phyloP scores from a whole-genome alignment of 345 rosid genomes.

The Passiflora organensis region DNA sequence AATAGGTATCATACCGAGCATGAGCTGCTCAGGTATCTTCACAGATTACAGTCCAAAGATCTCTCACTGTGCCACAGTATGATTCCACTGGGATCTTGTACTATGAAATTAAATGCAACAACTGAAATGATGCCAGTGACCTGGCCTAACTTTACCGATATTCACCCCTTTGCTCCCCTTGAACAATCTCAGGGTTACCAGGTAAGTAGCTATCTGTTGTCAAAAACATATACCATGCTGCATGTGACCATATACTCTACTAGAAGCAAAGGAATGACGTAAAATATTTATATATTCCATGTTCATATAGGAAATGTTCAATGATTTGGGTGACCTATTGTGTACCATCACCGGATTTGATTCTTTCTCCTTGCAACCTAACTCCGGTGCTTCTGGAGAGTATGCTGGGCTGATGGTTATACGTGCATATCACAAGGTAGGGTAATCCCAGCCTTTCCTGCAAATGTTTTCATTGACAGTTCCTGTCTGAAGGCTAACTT shows the following conservation, averaged over 20 bases:
- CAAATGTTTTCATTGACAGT: background rate
- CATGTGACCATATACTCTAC: too few relatives aligned
- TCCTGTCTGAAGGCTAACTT: background rate
- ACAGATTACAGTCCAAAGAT: constrained; percentile 78
- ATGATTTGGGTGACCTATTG: constrained; percentile 70
- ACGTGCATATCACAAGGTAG: constrained; percentile 92
- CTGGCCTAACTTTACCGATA: constrained; percentile 77
- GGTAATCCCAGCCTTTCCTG: background rate
- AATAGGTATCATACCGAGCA: constrained; percentile 90
- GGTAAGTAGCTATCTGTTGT: constrained; percentile 35
- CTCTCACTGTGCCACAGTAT: constrained; percentile 97
- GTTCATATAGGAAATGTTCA: constrained; percentile 81
- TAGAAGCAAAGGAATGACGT: too few relatives aligned
- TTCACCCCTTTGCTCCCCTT: constrained; percentile 85
- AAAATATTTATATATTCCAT: constrained; percentile 11
- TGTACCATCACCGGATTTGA: constrained; percentile 94
- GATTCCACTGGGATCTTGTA: constrained; percentile 99
- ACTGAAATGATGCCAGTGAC: constrained; percentile 98
- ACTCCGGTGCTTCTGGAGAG: constrained; percentile 98
- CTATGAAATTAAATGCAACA: constrained; percentile 97
- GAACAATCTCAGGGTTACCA: constrained; percentile 89
- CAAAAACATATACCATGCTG: too few relatives aligned
- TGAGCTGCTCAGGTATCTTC: constrained; percentile 80
- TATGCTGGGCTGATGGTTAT: constrained; percentile 99
- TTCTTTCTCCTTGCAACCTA: constrained; percentile 98